Base-by-base conservation (phyloP, 2,329 filamentous ascomycete genomes). In the Macroventuria anomochaeta region DNA sequence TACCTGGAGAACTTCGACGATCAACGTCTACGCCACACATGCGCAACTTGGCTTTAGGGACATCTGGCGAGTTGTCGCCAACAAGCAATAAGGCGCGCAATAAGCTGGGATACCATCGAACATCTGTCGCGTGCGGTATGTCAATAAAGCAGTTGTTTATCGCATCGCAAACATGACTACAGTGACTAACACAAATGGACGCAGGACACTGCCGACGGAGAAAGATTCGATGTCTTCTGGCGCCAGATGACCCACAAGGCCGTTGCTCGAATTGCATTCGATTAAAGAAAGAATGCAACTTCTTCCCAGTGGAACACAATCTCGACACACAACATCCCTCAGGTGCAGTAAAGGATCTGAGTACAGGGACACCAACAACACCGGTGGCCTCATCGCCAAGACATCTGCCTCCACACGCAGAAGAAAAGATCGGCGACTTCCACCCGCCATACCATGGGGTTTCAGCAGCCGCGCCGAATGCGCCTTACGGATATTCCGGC, bases 41-140 rank as follows among this genome's bases (percentile, higher is more conserved):
- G 65, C 77, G 75, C 62, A 76, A 73, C 46, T 60, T 77, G 31
- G 67, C 70, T 18, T 61, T 74, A 17, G 62, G 64, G 29, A 74
- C 72, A 29, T 69, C 71, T 34, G 72, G 73, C 64, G 76, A 76
- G 31, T 67, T 81, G 59, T 79, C 78, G 57, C 77, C 79, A 44
- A 76, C 74, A 36, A 81, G 83, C 29, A 85, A 89, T 64, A 89
- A 89, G 72, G 85, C 86, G 70, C 86, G 93, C 70, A 97, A 96
- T 75, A 97, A 96, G 77, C 82, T 97, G 57, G 93, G 93, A 32
- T 97, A 97, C 73, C 93, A 97, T 78, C 86, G 93, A 69, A 96
- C 92, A 29, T 96, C 93, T 37, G 91, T 97, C 65, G 95, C 93
- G 64, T 97, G 93, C 80, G 89, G 93, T 97, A 84, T 85, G 93